Base-by-base conservation (phyloP, 1,284 basidiomycete genomes). In the Trichosporon sp. region DNA sequence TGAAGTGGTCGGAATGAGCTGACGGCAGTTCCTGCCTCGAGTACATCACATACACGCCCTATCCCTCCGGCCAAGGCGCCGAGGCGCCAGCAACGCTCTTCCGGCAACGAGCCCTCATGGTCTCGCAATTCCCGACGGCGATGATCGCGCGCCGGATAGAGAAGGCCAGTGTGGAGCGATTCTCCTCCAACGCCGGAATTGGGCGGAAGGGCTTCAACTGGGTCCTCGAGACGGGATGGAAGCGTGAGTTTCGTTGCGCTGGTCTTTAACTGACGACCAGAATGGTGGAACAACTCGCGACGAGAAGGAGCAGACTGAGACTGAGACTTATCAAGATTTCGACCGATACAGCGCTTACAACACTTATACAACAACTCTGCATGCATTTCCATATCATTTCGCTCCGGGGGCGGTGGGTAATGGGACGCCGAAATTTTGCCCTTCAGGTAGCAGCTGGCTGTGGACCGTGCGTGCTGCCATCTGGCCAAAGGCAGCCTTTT, bases 141-240 rank as follows among this genome's bases (percentile, higher is more conserved):
- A 85, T 86, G 57, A 86, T 90, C 56, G 88, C 91, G 16, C 87
- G 91, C 77, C 85, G 86, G 70, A 82, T 95, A 54, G 92, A 95
- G 81, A 83, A 83, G 72, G 92, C 89, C 84, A 85, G 92, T 64
- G 87, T 88, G 29, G 87, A 92, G 78, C 85, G 91, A 62, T 95
- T 95, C 72, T 88, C 90, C 76, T 87, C 90, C 77, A 95, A 95
- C 74, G 92, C 92, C 1, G 88, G 88, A 52, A 81, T 89, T 27
- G 92, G 92, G 58, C 91, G 92, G 79, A 81, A 87, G 60, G 92
- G 89, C 10, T 94, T 95, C 78, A 89, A 91, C 61, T 89, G 91
- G 77, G 91, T 95, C 27, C 80, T 95, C 6, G 66, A 63, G 56
- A 36, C 21, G 13, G 49, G 49, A 16, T 54, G 49, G 49, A 54